Base-by-base conservation (phyloP, 1,139 yeast species). In the Suhomyces wounanorum region DNA sequence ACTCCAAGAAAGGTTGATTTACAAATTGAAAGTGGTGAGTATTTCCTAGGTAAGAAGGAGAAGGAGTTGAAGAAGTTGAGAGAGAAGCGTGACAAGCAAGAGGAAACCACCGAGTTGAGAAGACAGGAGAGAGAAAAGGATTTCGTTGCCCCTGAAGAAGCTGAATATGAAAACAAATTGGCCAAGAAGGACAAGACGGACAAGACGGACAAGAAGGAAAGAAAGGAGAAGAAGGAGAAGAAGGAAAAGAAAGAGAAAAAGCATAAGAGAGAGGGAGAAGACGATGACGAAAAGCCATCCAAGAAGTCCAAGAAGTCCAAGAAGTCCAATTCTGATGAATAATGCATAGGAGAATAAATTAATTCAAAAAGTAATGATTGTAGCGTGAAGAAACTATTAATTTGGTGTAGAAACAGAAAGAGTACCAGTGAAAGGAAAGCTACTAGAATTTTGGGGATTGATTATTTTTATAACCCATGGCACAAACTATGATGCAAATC, bases 21-120 rank as follows among this genome's bases (percentile, higher is more conserved):
- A 67, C 96, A 92, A 74, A 91, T 95, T 72, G 99, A 94, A 73
- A 86, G 96, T 77, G 99, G 99, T 82, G 99, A 95, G 70, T 94
- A 90, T 75, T 94, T 94, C 83, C 79, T 94, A 73, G 89, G 90
- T 53, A 88, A 89, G 73, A 81, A 77, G 61, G 96, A 92, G 62
- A 89, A 88, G 77, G 87, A 84, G 55, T 74, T 77, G 59, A 85
- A 82, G 70, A 84, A 85, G 61, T 73, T 86, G 59, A 86, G 85
- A 55, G 92, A 87, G 62, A 89, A 89, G 79, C 82, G 85, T 58
- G 89, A 84, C 49, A 84, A 87, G 65, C 95, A 92, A 66, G 84
- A 81, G 50, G 91, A 83, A 57, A 83, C 81, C 57, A 84, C 85
- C 61, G 84, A 78, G 49, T 78, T 77, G 52, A 86, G 82, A 67